Conservation (phyloP, 163 green algal genomes). For the Volvox carteri region DNA sequence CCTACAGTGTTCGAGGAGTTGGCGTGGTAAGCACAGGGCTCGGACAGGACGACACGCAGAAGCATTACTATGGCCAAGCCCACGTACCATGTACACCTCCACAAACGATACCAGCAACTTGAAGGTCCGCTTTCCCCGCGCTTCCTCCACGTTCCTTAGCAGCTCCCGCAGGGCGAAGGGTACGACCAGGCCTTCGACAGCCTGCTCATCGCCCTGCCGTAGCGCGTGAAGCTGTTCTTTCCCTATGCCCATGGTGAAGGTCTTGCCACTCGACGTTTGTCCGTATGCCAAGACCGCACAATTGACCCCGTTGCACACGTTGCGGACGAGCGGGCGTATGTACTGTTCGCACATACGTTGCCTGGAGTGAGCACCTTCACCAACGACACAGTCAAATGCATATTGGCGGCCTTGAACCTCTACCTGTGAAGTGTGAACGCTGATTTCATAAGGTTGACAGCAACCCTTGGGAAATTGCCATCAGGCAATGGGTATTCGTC, state of each 20-base stretch:
- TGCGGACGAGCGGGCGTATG: constrained; percentile 40
- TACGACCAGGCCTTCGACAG: constrained; percentile 10
- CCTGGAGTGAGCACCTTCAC: constrained; percentile 25
- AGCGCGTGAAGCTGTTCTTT: constrained; percentile 45
- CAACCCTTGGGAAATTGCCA: no score
- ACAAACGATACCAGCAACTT: constrained; percentile 35
- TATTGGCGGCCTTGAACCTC: constrained; percentile 34
- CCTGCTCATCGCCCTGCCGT: background rate
- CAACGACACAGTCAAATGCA: constrained; percentile 40
- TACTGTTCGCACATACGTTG: constrained; percentile 42
- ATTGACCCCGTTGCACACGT: constrained; percentile 50
- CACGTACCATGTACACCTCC: constrained; percentile 50
- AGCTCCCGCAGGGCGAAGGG: constrained; percentile 50
- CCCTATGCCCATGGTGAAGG: constrained; percentile 72
- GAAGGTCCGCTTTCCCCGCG: background rate
- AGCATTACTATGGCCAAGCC: no score
- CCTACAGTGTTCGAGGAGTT: no score
- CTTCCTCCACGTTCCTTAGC: background rate
- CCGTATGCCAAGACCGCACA: constrained; percentile 77
- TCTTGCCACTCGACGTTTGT: constrained; percentile 81
- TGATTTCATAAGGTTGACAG: no score
- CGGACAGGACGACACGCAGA: no score
- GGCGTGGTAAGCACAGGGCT: no score
- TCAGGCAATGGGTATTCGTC: no score
- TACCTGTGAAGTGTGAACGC: constrained; percentile 7